Evolutionary conservation across 805 yeast genomes (phyloP), one percentile per base, ranked within the genome.

Genomic region (Kodamaea jinghongensis): DNA sequence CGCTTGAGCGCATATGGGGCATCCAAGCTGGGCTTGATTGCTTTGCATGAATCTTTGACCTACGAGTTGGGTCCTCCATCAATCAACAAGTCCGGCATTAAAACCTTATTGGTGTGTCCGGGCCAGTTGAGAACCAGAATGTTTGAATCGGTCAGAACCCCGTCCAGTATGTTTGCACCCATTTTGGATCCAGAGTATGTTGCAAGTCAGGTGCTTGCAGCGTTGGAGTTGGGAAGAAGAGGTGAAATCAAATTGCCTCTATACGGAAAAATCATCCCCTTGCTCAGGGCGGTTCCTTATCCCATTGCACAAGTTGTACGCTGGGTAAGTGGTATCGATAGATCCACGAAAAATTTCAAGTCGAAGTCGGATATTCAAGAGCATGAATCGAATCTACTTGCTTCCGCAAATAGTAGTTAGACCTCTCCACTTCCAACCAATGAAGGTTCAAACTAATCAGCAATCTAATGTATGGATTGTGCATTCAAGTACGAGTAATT

Each of bases 1-100:
- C 70, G 83, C 15, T 68, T 87, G 42, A 81, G 82, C 32, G 85
- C 85, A 0, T 91, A 91, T 55, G 96, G 96, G 0, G 96, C 97
- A 0, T 77, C 95, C 11, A 91, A 91, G 57, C 82, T 95, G 0
- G 97, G 95, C 0, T 61, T 87, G 20, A 78, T 91, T 38, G 89
- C 91, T 0, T 63, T 89, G 30, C 97, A 90, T 56, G 95, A 86
- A 56, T 80, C 91, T 1, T 63, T 91, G 26, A 77, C 85, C 0
- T 79, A 78, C 52, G 93, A 85, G 58, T 54, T 85, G 20, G 81
- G 83, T 0, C 70, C 76, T 0, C 75, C 78, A 0, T 60, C 71
- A 5, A 54, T 71, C 26, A 65, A 61, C 37, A 57, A 61, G 2
- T 55, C 62, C 3, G 81, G 86, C 6, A 76, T 91, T 12, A 81